phyloP scores from a whole-genome alignment of 2,329 filamentous ascomycete species.

The Raffaelea arxii region DNA sequence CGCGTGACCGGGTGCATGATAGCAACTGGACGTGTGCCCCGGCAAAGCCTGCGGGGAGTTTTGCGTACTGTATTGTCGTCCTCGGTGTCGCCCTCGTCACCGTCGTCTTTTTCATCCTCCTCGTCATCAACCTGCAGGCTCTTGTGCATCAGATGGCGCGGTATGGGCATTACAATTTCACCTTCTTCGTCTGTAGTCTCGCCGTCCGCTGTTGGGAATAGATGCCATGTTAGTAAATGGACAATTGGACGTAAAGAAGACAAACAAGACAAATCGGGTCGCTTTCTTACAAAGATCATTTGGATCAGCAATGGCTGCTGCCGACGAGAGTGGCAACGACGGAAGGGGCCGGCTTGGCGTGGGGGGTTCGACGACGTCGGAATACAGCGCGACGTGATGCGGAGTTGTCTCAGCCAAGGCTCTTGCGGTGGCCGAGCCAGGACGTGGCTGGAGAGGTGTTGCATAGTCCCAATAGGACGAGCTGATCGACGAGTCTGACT shows the following conservation, averaged over 20 bases:
- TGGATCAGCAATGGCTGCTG: too few relatives aligned
- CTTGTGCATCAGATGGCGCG: background rate
- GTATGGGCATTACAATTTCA: too few relatives aligned
- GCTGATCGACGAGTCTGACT: constrained; percentile 46
- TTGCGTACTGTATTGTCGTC: background rate
- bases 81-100: constrained; percentile 45
- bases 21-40: constrained; percentile 47
- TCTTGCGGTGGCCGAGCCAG: too few relatives aligned
- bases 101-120: constrained; percentile 35
- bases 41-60: constrained; percentile 30
- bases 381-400: too few relatives aligned
- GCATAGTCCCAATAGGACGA: constrained; percentile 56
- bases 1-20: constrained; percentile 47
- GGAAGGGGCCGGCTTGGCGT: too few relatives aligned
- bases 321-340: too few relatives aligned
- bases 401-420: too few relatives aligned
- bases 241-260: constrained; percentile 13
- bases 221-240: constrained; percentile 20
- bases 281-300: too few relatives aligned
- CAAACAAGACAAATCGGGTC: too few relatives aligned
- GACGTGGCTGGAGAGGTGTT: constrained; percentile 17
- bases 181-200: background rate
- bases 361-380: constrained; percentile 23
- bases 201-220: too few relatives aligned
- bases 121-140: background rate